Conservation (phyloP, 1,284 basidiomycete species). For the Irpex sp. region DNA sequence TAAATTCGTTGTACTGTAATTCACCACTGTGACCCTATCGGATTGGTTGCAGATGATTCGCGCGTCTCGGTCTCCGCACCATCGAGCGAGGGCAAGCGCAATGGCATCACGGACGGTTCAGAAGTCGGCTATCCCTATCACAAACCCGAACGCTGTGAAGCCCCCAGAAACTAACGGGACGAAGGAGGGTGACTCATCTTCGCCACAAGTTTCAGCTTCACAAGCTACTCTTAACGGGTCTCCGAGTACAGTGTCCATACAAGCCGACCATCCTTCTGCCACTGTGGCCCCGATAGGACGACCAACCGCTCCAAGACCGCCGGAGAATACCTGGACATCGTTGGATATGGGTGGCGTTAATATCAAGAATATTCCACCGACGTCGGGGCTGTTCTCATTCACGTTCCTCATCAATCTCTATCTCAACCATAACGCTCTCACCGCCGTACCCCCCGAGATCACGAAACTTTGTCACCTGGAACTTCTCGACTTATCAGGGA, state of each 20-base stretch:
- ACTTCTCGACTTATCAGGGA: constrained; percentile 90
- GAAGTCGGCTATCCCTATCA: constrained; percentile 80
- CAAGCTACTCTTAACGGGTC: constrained; percentile 35
- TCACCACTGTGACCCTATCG: constrained; percentile 6
- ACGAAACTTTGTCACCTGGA: constrained; percentile 84
- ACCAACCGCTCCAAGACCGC: constrained; percentile 52
- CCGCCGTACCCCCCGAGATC: constrained; percentile 81
- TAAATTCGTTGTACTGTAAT: constrained; percentile 6
- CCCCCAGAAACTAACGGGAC: constrained; percentile 35
- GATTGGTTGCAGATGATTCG: constrained; percentile 60
- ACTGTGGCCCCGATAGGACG: constrained; percentile 62
- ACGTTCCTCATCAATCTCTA: constrained; percentile 91
- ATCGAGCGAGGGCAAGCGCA: constrained; percentile 75
- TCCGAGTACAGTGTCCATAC: constrained; percentile 32
- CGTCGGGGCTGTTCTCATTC: constrained; percentile 89
- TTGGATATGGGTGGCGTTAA: constrained; percentile 96
- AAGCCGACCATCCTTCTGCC: constrained; percentile 69
- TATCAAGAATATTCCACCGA: constrained; percentile 86
- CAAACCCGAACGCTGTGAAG: constrained; percentile 70
- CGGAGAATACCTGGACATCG: constrained; percentile 82
- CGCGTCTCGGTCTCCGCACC: constrained; percentile 72
- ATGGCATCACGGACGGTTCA: constrained; percentile 75
- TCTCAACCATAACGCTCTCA: constrained; percentile 94
- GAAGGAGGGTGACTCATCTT: constrained; percentile 23
- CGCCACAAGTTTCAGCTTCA: constrained; percentile 25